Percentiles rank a stretch among this genome's conserved stretches.
phyloP scores from a whole-genome alignment of 2,329 filamentous ascomycete genomes.

The Akanthomyces lecanii region DNA sequence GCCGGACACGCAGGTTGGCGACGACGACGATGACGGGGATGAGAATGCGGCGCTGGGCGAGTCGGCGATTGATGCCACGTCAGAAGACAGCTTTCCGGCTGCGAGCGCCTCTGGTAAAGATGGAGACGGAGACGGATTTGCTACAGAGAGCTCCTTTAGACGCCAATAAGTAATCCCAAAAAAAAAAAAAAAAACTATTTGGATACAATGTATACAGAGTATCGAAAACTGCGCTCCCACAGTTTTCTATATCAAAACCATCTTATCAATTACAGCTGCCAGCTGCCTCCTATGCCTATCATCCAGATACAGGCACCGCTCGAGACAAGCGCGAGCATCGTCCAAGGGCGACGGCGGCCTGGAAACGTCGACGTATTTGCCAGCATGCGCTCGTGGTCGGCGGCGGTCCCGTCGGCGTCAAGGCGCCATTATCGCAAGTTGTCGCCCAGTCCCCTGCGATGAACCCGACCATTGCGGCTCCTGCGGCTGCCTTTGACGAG shows the following conservation, averaged over 20 bases:
- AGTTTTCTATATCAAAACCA: too few species aligned
- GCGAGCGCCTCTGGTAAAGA: not conserved
- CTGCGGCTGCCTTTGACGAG: slow-evolving; percentile 3
- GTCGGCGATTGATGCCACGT: slow-evolving; percentile 11
- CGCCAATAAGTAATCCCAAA: not conserved
- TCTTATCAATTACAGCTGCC: not conserved
- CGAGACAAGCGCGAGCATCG: not conserved
- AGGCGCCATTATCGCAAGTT: slow-evolving; percentile 31
- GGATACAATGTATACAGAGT: too few species aligned
- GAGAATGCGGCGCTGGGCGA: slow-evolving; percentile 23
- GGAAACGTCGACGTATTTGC: not conserved
- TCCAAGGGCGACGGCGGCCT: not conserved
- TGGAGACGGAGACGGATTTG: slow-evolving; percentile 25
- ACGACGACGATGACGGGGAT: slow-evolving; percentile 26
- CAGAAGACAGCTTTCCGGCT: slow-evolving; percentile 8
- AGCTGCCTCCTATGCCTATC: not conserved
- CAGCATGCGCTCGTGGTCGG: slow-evolving; percentile 26
- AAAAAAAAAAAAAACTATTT: too few species aligned
- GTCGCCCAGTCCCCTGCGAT: slow-evolving; percentile 17
- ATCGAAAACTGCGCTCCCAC: too few species aligned
- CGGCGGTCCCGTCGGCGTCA: slow-evolving; percentile 21
- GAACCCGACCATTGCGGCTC: not conserved
- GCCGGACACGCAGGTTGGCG: slow-evolving; percentile 22
- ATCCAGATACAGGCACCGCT: not conserved
- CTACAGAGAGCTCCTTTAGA: slow-evolving; percentile 28